A percentile compares a stretch with the other conserved stretches of the same genome.
phyloP scores from a whole-genome alignment of 371 early-diverging fungal species.

The Syncephalastrum sp. region DNA sequence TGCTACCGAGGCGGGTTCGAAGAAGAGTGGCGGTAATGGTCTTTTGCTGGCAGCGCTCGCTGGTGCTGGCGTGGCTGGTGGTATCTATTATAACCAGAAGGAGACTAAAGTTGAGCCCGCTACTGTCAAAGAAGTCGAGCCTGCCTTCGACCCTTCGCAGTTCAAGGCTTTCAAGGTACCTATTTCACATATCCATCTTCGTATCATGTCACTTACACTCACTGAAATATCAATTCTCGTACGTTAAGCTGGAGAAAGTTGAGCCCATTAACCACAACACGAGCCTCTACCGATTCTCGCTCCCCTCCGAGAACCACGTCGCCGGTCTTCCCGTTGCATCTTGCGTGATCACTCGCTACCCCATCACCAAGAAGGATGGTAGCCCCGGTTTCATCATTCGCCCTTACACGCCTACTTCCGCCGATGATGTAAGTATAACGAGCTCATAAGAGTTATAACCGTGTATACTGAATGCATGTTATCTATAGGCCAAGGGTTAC shows the following conservation, averaged over 20 bases:
- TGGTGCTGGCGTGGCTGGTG: constrained; percentile 39
- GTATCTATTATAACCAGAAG: constrained; percentile 40
- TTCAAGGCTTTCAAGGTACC: constrained; percentile 70
- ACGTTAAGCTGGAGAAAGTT: constrained; percentile 49
- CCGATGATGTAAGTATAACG: constrained; percentile 50
- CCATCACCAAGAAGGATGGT: constrained; percentile 63
- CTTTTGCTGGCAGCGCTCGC: constrained; percentile 31
- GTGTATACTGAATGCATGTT: not conserved
- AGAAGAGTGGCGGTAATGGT: constrained; percentile 35
- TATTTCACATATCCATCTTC: not conserved
- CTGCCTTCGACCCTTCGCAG: constrained; percentile 62
- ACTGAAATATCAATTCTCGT: not conserved
- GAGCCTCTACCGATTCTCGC: constrained; percentile 74
- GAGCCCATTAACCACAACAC: constrained; percentile 77
- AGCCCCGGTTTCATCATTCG: constrained; percentile 70
- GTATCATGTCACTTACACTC: not conserved
- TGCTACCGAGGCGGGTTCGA: constrained; percentile 17
- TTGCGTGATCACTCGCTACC: constrained; percentile 75
- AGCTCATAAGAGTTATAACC: not conserved
- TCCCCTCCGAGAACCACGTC: constrained; percentile 64
- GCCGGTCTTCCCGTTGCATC: constrained; percentile 79
- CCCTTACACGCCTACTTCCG: constrained; percentile 89
- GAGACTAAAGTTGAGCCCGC: constrained; percentile 24
- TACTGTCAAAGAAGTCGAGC: constrained; percentile 20
- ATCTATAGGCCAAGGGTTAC: constrained; percentile 56